Evolutionary conservation across 192 early-diverging fungal genomes (phyloP).

Genomic region (Umbelopsis isabellina): DNA sequence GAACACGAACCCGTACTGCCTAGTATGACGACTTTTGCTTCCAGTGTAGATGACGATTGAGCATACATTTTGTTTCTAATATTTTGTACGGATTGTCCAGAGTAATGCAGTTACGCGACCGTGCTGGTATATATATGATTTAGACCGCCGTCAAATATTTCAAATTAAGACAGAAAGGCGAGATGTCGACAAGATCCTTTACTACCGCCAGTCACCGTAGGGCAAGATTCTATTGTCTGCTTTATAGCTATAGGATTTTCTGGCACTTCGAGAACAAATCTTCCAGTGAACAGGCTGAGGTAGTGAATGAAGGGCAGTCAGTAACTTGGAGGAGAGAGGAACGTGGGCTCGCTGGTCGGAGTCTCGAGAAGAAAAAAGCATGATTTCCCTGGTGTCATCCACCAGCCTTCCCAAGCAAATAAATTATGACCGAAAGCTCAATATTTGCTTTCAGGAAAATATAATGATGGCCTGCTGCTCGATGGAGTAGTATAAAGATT

Average conservation of each 20-base stretch:
- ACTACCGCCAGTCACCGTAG: conserved; percentile 9
- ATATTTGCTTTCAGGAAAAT: too few species aligned
- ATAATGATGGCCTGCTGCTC: too few species aligned
- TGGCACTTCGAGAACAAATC: conserved; percentile 13
- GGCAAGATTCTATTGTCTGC: conserved; percentile 5
- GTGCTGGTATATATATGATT: conserved; percentile 6
- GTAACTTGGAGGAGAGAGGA: not conserved
- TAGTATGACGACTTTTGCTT: conserved; percentile 77
- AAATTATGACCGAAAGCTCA: too few species aligned
- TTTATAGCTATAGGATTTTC: not conserved
- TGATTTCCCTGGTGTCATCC: not conserved
- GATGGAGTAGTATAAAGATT: too few species aligned
- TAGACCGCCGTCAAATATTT: conserved; percentile 21
- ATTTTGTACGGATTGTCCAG: conserved; percentile 8
- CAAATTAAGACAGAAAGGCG: not conserved
- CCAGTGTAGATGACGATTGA: conserved; percentile 50
- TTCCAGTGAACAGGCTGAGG: conserved; percentile 1
- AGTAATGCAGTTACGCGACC: conserved; percentile 18
- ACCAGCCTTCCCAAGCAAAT: too few species aligned
- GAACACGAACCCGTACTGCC: conserved; percentile 67
- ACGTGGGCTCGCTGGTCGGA: not conserved
- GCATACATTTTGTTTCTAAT: conserved; percentile 12
- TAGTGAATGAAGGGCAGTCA: conserved; percentile 7
- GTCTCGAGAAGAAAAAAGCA: not conserved
- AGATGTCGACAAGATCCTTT: conserved; percentile 9